Percentiles rank a stretch among this genome's conserved stretches.
These are phyloP conservation scores for Podospora appendiculata DNA, from an alignment of 495 filamentous ascomycete species.

Conservation along the genomic window DNA sequence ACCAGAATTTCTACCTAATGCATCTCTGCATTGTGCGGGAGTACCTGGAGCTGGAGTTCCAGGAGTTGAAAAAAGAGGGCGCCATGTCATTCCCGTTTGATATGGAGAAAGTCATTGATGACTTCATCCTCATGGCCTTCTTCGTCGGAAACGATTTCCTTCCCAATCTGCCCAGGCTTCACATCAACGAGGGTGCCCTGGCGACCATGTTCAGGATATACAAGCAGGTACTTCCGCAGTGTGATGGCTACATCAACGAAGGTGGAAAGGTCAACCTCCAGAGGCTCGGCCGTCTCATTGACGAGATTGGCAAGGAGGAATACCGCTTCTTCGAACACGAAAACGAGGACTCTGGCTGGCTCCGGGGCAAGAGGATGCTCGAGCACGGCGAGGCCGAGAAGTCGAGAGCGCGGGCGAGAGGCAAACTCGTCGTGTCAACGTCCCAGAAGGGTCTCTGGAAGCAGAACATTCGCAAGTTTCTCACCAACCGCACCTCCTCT, in stretches of 20 bases:
- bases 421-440: conserved; percentile 67
- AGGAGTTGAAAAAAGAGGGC: conserved; percentile 76
- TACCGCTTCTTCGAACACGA: conserved; percentile 88
- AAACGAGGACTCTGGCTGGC: conserved; percentile 80
- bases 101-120: conserved; percentile 94
- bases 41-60: conserved; percentile 94
- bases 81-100: conserved; percentile 74
- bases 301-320: conserved; percentile 75
- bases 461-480: conserved; percentile 66
- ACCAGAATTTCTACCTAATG: conserved; percentile 98
- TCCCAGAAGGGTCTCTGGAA: conserved; percentile 76
- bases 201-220: conserved; percentile 97
- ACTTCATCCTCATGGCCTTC: conserved; percentile 99
- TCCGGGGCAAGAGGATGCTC: conserved; percentile 70
- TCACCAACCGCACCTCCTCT: conserved; percentile 48
- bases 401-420: conserved; percentile 45
- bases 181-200: conserved; percentile 97
- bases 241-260: conserved; percentile 95
- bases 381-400: conserved; percentile 44
- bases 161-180: conserved; percentile 89
- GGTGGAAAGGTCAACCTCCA: conserved; percentile 81
- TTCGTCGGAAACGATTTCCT: conserved; percentile 99
- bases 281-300: conserved; percentile 68
- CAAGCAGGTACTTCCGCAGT: conserved; percentile 79
- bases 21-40: conserved; percentile 96